Conservation (phyloP, 257 asterid genomes). For the Ehretia macrophylla region DNA sequence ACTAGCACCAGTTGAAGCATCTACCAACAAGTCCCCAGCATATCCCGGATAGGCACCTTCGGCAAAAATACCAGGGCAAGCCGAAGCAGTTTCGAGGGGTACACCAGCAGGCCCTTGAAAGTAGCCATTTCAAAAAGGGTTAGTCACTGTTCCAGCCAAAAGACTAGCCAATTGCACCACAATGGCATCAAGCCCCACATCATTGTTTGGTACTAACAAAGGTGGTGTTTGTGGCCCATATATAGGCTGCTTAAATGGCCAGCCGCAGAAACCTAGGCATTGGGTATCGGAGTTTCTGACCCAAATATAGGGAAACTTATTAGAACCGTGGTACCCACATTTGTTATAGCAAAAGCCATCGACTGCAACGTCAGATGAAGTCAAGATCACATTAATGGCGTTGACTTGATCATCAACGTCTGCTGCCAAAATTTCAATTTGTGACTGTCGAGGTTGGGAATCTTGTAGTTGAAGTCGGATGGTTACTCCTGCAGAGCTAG, state of each 20-base stretch:
- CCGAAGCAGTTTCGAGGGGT: slow-evolving; percentile 33
- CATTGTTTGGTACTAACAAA: slow-evolving; percentile 32
- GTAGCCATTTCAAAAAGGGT: slow-evolving; percentile 32
- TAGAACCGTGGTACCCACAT: slow-evolving; percentile 31
- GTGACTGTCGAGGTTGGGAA: no score
- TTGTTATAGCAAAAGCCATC: slow-evolving; percentile 31
- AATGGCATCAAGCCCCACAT: slow-evolving; percentile 37
- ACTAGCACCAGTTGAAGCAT: slow-evolving; percentile 26
- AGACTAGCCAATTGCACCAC: slow-evolving; percentile 32
- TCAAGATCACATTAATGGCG: slow-evolving; percentile 24
- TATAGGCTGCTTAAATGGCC: slow-evolving; percentile 38
- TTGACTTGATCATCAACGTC: slow-evolving; percentile 1
- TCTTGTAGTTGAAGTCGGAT: no score
- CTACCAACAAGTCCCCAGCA: slow-evolving; percentile 28
- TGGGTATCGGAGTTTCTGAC: slow-evolving; percentile 34
- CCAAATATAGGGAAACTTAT: slow-evolving; percentile 19
- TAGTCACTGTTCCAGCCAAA: slow-evolving; percentile 31
- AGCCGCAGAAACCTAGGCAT: slow-evolving; percentile 44
- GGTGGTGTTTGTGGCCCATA: slow-evolving; percentile 35
- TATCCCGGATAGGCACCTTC: slow-evolving; percentile 40
- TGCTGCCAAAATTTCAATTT: slow-evolving; percentile 17
- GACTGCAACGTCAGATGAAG: slow-evolving; percentile 27
- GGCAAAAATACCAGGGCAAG: slow-evolving; percentile 34
- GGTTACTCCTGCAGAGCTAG: no score
- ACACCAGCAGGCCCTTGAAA: slow-evolving; percentile 33